Conservation (phyloP, 164 flowering plant genomes). For the Tetracentron sinense region DNA sequence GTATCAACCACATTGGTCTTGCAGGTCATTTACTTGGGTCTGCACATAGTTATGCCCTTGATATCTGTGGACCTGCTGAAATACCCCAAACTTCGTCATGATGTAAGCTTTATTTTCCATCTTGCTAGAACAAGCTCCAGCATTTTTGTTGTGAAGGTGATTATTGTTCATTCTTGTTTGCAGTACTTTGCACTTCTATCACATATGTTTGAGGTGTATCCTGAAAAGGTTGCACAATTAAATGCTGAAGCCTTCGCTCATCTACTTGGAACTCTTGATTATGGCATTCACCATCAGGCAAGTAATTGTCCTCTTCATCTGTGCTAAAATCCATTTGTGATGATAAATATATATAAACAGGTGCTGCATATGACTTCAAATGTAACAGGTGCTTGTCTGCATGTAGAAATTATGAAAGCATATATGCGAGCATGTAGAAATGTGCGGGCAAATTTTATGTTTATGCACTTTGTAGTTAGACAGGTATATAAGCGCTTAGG, state of each 20-base stretch:
- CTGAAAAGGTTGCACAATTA: slow-evolving; percentile 77
- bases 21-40: slow-evolving; percentile 87
- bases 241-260: slow-evolving; percentile 62
- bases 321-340: background rate
- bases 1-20: slow-evolving; percentile 11
- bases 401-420: too few species aligned
- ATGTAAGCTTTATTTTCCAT: slow-evolving; percentile 46
- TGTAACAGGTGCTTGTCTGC: too few species aligned
- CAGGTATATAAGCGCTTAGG: background rate
- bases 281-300: slow-evolving; percentile 89
- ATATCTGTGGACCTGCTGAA: slow-evolving; percentile 84
- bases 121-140: background rate
- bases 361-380: too few species aligned
- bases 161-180: slow-evolving; percentile 11
- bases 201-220: slow-evolving; percentile 92
- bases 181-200: slow-evolving; percentile 86
- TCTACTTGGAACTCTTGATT: slow-evolving; percentile 68
- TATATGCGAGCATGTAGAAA: too few species aligned
- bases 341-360: too few species aligned
- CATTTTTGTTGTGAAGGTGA: slow-evolving; percentile 13
- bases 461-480: background rate
- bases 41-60: slow-evolving; percentile 83
- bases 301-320: slow-evolving; percentile 2
- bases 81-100: slow-evolving; percentile 86
- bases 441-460: too few species aligned